phyloP scores from a whole-genome alignment of 2,329 filamentous ascomycete genomes.

The Calonectria pseudoreteaudii region DNA sequence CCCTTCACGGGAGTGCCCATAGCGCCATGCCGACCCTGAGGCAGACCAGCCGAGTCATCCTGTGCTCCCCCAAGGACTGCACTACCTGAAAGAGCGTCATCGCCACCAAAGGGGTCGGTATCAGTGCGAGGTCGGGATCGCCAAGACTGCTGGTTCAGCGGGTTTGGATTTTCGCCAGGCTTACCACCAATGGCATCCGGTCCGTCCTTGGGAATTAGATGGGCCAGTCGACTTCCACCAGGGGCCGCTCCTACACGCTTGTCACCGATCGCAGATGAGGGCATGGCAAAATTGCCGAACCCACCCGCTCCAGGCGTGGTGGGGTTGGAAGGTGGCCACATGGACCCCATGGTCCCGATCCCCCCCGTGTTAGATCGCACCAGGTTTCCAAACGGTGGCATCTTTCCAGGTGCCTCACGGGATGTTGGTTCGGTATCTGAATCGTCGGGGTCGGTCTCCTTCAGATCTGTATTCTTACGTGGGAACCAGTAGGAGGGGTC shows the following conservation, averaged over 20 bases:
- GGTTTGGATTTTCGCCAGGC: conserved; percentile 60
- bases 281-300: conserved; percentile 90
- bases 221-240: conserved; percentile 87
- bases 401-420: conserved; percentile 47
- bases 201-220: conserved; percentile 83
- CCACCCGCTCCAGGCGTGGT: conserved; percentile 77
- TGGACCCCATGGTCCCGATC: conserved; percentile 57
- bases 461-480: conserved; percentile 65
- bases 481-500: conserved; percentile 70
- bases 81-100: conserved; percentile 73
- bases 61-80: conserved; percentile 81
- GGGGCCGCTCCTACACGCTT: conserved; percentile 79
- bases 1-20: conserved; percentile 69
- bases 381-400: conserved; percentile 57
- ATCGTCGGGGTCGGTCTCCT: conserved; percentile 67
- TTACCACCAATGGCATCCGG: conserved; percentile 71
- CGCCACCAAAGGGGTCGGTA: conserved; percentile 81
- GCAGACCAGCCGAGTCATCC: conserved; percentile 64
- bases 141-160: conserved; percentile 62
- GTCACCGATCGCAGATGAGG: conserved; percentile 70
- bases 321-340: conserved; percentile 62
- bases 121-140: conserved; percentile 74
- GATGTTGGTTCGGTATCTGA: conserved; percentile 54
- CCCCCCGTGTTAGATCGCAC: conserved; percentile 67
- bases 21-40: conserved; percentile 52